Conservation (phyloP, 805 yeast species). For the Sugiyamaella qingdaonensis region DNA sequence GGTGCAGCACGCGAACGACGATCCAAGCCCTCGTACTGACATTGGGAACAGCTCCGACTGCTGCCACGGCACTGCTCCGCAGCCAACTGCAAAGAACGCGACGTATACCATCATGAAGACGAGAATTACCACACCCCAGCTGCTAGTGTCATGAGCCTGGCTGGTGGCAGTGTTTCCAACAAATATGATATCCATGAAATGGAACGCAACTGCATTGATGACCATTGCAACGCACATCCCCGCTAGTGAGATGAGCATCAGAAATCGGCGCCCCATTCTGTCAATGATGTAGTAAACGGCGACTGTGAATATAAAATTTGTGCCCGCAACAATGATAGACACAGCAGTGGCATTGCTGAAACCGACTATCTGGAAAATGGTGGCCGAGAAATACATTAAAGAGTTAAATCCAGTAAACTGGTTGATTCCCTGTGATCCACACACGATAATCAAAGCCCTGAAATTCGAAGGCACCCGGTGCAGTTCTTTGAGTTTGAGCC, state of each 20-base stretch:
- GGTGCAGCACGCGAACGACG: conserved; percentile 85
- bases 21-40: conserved; percentile 86
- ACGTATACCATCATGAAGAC: conserved; percentile 81
- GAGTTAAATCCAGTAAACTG: conserved; percentile 97
- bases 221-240: conserved; percentile 75
- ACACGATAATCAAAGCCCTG: conserved; percentile 82
- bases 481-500: conserved; percentile 28
- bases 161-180: conserved; percentile 9
- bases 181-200: conserved; percentile 50
- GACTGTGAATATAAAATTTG: conserved; percentile 83
- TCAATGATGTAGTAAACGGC: conserved; percentile 85
- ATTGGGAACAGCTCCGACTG: conserved; percentile 94
- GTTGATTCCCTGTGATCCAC: conserved; percentile 92
- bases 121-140: conserved; percentile 86
- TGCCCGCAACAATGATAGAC: conserved; percentile 87
- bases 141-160: conserved; percentile 47
- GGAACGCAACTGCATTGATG: conserved; percentile 85
- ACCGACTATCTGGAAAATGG: conserved; percentile 87
- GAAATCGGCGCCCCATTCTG: conserved; percentile 78
- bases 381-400: conserved; percentile 88
- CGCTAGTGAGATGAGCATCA: conserved; percentile 71
- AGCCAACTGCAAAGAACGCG: conserved; percentile 87
- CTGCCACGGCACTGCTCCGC: conserved; percentile 98
- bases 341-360: conserved; percentile 86
- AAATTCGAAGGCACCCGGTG: conserved; percentile 52